Percentiles rank a stretch among this genome's conserved stretches.
Evolutionary conservation across 2,329 filamentous ascomycete species (phyloP).

Genomic region (Penicillium nordicum): DNA sequence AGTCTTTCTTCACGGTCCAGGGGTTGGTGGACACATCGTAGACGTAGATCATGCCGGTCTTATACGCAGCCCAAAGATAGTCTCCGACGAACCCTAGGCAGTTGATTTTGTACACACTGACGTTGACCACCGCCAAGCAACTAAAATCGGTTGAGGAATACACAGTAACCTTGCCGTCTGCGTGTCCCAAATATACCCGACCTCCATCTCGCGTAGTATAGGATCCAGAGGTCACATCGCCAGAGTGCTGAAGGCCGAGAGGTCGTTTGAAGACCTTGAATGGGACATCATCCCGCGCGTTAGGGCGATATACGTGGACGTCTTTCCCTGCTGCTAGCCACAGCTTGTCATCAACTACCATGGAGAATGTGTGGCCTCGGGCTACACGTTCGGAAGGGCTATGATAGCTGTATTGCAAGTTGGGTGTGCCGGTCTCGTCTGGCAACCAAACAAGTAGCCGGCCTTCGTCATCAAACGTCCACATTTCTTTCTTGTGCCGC

Average conservation of each 20-base stretch:
- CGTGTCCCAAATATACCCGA: slow-evolving; percentile 84
- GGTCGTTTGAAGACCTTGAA: slow-evolving; percentile 74
- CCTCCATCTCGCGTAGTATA: slow-evolving; percentile 70
- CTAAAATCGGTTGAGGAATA: slow-evolving; percentile 75
- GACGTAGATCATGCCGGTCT: slow-evolving; percentile 87
- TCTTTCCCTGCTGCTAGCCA: slow-evolving; percentile 90
- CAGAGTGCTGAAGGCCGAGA: slow-evolving; percentile 67
- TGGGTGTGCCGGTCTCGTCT: slow-evolving; percentile 69
- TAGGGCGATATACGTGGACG: slow-evolving; percentile 77
- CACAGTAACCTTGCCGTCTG: slow-evolving; percentile 91
- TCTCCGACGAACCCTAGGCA: slow-evolving; percentile 75
- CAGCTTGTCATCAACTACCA: slow-evolving; percentile 77
- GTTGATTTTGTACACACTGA: slow-evolving; percentile 95
- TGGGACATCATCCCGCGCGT: slow-evolving; percentile 61
- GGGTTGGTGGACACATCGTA: slow-evolving; percentile 81
- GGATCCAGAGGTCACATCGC: slow-evolving; percentile 83
- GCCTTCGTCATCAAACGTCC: slow-evolving; percentile 89
- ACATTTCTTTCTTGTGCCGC: slow-evolving; percentile 82
- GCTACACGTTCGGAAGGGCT: slow-evolving; percentile 67
- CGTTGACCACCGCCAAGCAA: slow-evolving; percentile 74
- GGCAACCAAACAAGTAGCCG: slow-evolving; percentile 84
- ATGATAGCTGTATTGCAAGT: slow-evolving; percentile 68
- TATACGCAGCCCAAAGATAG: slow-evolving; percentile 89
- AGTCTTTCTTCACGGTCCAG: slow-evolving; percentile 91
- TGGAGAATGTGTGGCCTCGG: slow-evolving; percentile 80